A percentile compares a stretch with the other conserved stretches of the same genome.
Evolutionary conservation across 768 basidiomycete species (phyloP).

Genomic region (Tulasnella sp.): DNA sequence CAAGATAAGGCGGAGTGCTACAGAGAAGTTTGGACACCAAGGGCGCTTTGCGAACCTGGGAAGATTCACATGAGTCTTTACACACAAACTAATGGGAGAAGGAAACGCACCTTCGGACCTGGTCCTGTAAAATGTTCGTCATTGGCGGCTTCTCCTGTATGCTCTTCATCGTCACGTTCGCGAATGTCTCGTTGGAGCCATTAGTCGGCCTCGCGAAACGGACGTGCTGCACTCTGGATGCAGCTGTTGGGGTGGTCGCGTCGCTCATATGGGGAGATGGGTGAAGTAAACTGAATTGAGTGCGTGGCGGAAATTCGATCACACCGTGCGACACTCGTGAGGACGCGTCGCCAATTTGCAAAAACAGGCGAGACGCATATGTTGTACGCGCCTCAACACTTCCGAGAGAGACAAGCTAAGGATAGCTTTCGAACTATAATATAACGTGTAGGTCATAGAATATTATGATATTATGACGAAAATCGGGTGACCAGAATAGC

Average conservation of each 20-base stretch:
- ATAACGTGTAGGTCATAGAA: no score
- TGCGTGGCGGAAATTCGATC: no score
- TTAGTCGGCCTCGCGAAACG: constrained; percentile 13
- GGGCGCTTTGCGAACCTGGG: constrained; percentile 29
- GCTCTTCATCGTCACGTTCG: constrained; percentile 29
- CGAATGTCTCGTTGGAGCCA: constrained; percentile 35
- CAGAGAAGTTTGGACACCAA: constrained; percentile 75
- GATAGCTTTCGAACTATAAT: no score
- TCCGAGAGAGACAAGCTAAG: no score
- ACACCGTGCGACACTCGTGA: no score
- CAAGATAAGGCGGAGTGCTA: constrained; percentile 74
- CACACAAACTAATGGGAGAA: not conserved
- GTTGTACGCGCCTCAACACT: no score
- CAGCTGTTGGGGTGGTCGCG: not conserved
- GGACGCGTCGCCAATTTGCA: no score
- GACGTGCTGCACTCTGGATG: not conserved
- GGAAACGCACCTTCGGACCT: constrained; percentile 51
- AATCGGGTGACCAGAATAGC: no score
- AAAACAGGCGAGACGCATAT: no score
- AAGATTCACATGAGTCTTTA: constrained; percentile 33
- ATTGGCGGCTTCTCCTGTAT: no score
- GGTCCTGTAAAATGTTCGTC: constrained; percentile 51
- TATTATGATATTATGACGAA: no score
- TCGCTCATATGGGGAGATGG: not conserved
- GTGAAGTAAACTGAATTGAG: not conserved